A percentile compares a stretch with the other conserved stretches of the same genome.
These are phyloP conservation scores for Phytophthora crassamura DNA, from an alignment of 352 stramenopile genomes.

Conservation along the genomic window DNA sequence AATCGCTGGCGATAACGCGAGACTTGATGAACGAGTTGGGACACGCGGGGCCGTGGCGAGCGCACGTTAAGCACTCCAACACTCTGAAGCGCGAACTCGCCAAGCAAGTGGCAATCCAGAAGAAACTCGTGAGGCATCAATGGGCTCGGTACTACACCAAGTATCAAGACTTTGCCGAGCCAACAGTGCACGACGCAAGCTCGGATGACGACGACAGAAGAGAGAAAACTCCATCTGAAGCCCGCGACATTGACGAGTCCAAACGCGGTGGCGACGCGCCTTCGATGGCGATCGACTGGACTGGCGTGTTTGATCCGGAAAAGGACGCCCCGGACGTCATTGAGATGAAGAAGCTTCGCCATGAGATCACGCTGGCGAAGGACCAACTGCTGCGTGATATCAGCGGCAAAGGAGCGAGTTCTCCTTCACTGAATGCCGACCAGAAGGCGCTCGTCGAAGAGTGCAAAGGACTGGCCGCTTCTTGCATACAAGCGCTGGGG, in stretches of 20 bases:
- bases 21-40: constrained; percentile 67
- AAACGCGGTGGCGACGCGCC: constrained; percentile 7
- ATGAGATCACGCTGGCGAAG: constrained; percentile 66
- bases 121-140: constrained; percentile 61
- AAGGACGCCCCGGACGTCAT: constrained; percentile 59
- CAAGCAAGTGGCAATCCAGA: constrained; percentile 61
- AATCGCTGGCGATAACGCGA: constrained; percentile 58
- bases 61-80: constrained; percentile 71
- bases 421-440: constrained; percentile 27
- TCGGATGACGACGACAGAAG: constrained; percentile 5
- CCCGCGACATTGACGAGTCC: too few species aligned
- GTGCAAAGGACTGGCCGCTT: constrained; percentile 65
- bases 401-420: constrained; percentile 16
- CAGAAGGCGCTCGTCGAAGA: constrained; percentile 64
- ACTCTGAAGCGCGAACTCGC: constrained; percentile 61
- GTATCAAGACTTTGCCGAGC: constrained; percentile 36
- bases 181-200: background rate
- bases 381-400: constrained; percentile 52
- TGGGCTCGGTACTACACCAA: constrained; percentile 67
- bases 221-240: constrained; percentile 6
- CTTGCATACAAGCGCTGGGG: constrained; percentile 64
- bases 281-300: constrained; percentile 38
- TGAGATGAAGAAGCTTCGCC: constrained; percentile 78
- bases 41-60: constrained; percentile 62
- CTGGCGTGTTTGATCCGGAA: constrained; percentile 41